Conservation (phyloP, 129 eudicot genomes). For the Chrysanthemum makinoi region DNA sequence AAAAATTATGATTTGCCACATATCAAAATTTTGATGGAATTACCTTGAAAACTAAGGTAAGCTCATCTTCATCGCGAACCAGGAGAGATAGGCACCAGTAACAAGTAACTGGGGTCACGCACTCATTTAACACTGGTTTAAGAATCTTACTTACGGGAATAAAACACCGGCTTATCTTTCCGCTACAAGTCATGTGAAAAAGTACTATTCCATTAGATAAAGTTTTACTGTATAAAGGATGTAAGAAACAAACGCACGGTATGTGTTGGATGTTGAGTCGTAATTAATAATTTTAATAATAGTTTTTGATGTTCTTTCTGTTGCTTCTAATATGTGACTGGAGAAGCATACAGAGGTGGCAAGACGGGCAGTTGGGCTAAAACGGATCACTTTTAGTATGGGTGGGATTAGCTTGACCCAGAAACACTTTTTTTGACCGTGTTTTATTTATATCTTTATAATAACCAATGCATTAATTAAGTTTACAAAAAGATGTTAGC, state of each 20-base stretch:
- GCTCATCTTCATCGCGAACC: conserved; percentile 65
- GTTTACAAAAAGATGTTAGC: neutral
- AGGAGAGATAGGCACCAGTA: conserved; percentile 78
- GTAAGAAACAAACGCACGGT: neutral
- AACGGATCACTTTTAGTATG: neutral
- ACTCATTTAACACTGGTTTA: conserved; percentile 84
- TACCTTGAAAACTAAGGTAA: conserved; percentile 42
- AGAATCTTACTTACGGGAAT: conserved; percentile 72
- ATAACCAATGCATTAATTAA: neutral
- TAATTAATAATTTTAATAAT: neutral
- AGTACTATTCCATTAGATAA: neutral
- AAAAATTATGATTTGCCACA: neutral
- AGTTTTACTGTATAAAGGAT: neutral
- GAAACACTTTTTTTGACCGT: conserved; percentile 2
- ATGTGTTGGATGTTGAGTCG: neutral
- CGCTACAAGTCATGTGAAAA: conserved; percentile 39
- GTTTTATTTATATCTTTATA: neutral
- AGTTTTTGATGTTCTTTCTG: neutral
- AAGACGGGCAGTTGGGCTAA: neutral
- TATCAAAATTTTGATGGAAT: neutral
- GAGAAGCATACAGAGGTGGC: neutral
- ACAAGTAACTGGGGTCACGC: conserved; percentile 91
- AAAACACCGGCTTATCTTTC: conserved; percentile 59
- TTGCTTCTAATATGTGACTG: neutral
- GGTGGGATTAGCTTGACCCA: neutral